Percentiles rank a stretch among this genome's conserved stretches.
phyloP scores from a whole-genome alignment of 2,329 filamentous ascomycete species.

The Paecilomyces niveus region DNA sequence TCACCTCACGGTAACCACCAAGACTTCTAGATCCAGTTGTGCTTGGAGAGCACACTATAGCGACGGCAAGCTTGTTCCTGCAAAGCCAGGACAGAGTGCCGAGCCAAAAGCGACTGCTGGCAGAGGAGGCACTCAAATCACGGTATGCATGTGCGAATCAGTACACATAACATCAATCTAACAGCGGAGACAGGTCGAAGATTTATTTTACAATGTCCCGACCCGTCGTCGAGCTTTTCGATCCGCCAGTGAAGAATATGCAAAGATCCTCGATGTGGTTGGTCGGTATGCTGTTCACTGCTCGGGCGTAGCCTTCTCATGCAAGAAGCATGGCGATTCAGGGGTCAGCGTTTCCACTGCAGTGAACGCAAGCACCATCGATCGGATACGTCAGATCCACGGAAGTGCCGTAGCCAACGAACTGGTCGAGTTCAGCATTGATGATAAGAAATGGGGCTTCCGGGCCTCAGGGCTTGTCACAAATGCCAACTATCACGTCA shows the following conservation, averaged over 20 bases:
- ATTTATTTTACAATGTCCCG: slow-evolving; percentile 94
- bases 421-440: slow-evolving; percentile 65
- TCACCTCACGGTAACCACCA: slow-evolving; percentile 89
- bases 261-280: slow-evolving; percentile 93
- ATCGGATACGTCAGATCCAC: slow-evolving; percentile 87
- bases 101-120: slow-evolving; percentile 87
- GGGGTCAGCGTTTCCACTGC: slow-evolving; percentile 75
- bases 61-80: slow-evolving; percentile 69
- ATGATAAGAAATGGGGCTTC: slow-evolving; percentile 76
- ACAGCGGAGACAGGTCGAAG: slow-evolving; percentile 57
- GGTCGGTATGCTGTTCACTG: slow-evolving; percentile 93
- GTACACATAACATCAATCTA: not conserved
- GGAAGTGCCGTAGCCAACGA: slow-evolving; percentile 81
- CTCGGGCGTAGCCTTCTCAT: slow-evolving; percentile 83
- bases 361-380: slow-evolving; percentile 61
- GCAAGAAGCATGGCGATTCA: slow-evolving; percentile 90
- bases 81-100: slow-evolving; percentile 78
- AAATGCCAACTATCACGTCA: slow-evolving; percentile 91
- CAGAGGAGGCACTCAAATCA: slow-evolving; percentile 85
- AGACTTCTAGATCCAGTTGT: slow-evolving; percentile 77
- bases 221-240: slow-evolving; percentile 83
- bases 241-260: slow-evolving; percentile 88
- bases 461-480: slow-evolving; percentile 73
- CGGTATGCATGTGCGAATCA: slow-evolving; percentile 40
- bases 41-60: slow-evolving; percentile 88